These are phyloP conservation scores for Pestalotiopsis sp. DNA, from an alignment of 2,329 filamentous ascomycete genomes.

Conservation along the genomic window DNA sequence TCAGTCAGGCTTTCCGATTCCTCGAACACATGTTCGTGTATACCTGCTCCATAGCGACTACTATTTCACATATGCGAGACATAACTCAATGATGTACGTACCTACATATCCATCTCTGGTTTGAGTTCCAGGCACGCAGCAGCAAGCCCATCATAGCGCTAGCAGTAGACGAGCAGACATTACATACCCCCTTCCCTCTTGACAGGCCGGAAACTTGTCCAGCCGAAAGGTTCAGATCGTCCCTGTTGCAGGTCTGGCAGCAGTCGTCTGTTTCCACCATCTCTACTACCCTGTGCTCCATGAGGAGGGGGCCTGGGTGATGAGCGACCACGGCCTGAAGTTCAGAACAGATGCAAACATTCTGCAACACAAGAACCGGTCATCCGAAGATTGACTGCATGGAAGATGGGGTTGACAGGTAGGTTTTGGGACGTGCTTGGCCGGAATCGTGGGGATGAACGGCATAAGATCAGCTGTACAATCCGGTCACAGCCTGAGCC, in stretches of 20 bases:
- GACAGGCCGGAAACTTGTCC: neutral
- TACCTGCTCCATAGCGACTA: neutral
- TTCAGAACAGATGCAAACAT: slow-evolving; percentile 29
- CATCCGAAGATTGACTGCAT: slow-evolving; percentile 26
- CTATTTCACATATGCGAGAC: neutral
- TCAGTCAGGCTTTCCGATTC: neutral
- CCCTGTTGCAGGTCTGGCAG: slow-evolving; percentile 11
- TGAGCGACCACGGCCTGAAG: neutral
- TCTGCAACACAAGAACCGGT: slow-evolving; percentile 27
- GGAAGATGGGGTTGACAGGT: slow-evolving; percentile 24
- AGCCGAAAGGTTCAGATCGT: slow-evolving; percentile 4
- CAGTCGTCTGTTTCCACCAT: slow-evolving; percentile 1
- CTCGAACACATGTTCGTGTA: neutral
- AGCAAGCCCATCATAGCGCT: neutral
- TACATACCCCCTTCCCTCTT: neutral
- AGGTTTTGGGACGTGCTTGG: slow-evolving; percentile 26
- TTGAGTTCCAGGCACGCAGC: neutral
- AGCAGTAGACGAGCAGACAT: neutral
- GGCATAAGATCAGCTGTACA: slow-evolving; percentile 49
- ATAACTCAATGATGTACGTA: neutral
- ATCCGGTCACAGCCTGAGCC: slow-evolving; percentile 48
- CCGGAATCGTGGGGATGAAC: slow-evolving; percentile 33
- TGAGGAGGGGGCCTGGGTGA: neutral
- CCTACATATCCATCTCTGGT: neutral
- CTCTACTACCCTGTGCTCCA: neutral